Base-by-base conservation (phyloP, 2,329 filamentous ascomycete species). In the Pseudogymnoascus verrucosus region DNA sequence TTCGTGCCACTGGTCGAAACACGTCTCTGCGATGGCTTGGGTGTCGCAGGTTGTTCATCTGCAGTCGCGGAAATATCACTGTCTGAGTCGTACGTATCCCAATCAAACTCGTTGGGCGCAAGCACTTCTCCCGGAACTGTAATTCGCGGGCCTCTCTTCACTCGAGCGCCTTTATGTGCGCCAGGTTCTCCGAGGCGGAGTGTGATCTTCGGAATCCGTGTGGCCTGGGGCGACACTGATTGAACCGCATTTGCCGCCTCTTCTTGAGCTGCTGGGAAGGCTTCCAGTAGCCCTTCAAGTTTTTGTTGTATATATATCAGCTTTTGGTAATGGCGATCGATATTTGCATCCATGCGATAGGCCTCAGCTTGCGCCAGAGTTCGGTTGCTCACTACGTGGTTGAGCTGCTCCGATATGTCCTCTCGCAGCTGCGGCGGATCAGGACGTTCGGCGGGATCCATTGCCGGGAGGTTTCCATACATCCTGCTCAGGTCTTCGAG, bases 91-190 rank as follows among this genome's bases (percentile, higher is more conserved):
- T 80, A 84, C 0, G 79, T 78, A 61, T 86, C 84, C 71, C 85
- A 86, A 64, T 86, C 84, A 23, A 87, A 74, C 63, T 88, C 85
- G 69, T 87, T 87, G 0, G 85, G 85, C 1, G 85, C 84, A 57
- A 88, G 77, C 7, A 88, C 85, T 71, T 88, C 85, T 51, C 85
- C 85, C 1, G 85, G 85, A 10, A 88, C 84, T 1, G 84, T 88
- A 54, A 88, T 87, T 44, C 82, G 78, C 5, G 85, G 84, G 4
- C 82, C 78, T 12, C 31, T 34, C 34, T 72, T 70, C 65, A 68
- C 70, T 60, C 71, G 72, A 12, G 69, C 69, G 21, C 71, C 63
- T 40, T 65, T 65, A 31, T 47, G 57, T 11, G 60, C 42, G 26
- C 65, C 65, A 19, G 54, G 60, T 78, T 74, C 69, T 77, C 77